phyloP scores from a whole-genome alignment of 495 filamentous ascomycete species.

The Trichoderma gamsii region DNA sequence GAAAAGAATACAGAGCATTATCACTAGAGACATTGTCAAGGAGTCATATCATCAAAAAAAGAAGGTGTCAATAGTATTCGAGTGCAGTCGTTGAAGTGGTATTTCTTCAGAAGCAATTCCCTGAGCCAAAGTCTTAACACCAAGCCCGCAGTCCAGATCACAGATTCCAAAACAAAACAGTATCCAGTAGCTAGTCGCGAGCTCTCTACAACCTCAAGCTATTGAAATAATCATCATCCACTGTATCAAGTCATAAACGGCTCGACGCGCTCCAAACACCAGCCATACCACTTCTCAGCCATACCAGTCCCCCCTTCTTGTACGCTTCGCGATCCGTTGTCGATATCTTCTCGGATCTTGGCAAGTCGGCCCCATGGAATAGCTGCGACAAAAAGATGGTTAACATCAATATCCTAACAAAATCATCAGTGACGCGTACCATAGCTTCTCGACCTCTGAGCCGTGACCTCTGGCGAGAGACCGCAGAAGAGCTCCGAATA shows the following conservation, averaged over 20 bases:
- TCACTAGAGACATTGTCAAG: no score
- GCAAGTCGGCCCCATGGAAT: slow-evolving; percentile 35
- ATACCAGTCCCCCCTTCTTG: slow-evolving; percentile 37
- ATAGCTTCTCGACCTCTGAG: slow-evolving; percentile 25
- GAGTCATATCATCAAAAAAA: no score
- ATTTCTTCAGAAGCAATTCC: no score
- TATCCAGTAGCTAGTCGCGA: no score
- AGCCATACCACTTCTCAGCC: slow-evolving; percentile 37
- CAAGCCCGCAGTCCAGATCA: no score
- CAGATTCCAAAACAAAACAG: no score
- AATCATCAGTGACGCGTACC: slow-evolving; percentile 17
- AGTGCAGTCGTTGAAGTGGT: no score
- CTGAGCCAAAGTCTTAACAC: no score
- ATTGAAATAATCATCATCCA: no score
- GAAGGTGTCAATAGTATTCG: no score
- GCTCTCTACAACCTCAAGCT: no score
- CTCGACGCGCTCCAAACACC: slow-evolving; percentile 37
- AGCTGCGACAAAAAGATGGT: slow-evolving; percentile 18
- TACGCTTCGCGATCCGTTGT: slow-evolving; percentile 24
- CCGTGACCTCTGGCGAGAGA: slow-evolving; percentile 35
- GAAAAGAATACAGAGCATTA: no score
- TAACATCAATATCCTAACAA: neutral
- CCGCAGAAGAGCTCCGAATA: slow-evolving; percentile 43
- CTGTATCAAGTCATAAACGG: neutral
- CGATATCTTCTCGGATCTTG: slow-evolving; percentile 31